A percentile compares a stretch with the other conserved stretches of the same genome.
Evolutionary conservation across 345 rosid species (phyloP).

Genomic region (Psidium friedrichsthalianum): DNA sequence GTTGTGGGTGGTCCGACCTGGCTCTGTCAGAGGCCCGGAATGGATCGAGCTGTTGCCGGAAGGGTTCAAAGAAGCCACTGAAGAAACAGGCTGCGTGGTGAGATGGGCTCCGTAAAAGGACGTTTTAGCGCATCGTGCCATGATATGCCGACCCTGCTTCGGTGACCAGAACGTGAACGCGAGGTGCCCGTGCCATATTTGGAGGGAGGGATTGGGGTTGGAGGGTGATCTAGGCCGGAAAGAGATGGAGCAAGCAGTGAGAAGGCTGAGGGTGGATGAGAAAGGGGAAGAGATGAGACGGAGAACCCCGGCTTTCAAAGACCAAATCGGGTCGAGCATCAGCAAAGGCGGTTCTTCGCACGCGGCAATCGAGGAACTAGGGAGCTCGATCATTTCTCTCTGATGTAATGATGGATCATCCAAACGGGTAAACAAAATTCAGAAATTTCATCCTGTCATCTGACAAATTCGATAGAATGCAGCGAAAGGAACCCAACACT

Average conservation of each 20-base stretch:
- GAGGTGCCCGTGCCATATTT: background rate
- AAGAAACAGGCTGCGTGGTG: background rate
- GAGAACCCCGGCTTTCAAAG: background rate
- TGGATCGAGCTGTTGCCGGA: background rate
- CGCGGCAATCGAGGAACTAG: background rate
- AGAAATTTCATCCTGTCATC: background rate
- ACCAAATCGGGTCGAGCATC: background rate
- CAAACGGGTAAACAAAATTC: background rate
- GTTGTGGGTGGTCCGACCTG: background rate
- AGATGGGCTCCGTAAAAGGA: conserved; percentile 1
- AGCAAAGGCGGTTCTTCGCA: background rate
- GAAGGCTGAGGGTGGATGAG: background rate
- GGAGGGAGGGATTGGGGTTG: background rate
- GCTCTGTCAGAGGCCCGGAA: background rate
- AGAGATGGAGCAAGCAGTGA: background rate
- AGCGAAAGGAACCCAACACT: background rate
- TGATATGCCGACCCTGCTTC: background rate
- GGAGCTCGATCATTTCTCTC: background rate
- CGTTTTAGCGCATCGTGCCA: background rate
- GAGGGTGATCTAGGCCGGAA: background rate
- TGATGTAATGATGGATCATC: background rate
- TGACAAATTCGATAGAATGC: background rate
- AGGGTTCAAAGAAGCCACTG: background rate
- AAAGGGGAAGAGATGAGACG: background rate
- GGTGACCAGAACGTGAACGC: background rate